Conservation (phyloP, 208 protist species). For the Phytomonas sp. region DNA sequence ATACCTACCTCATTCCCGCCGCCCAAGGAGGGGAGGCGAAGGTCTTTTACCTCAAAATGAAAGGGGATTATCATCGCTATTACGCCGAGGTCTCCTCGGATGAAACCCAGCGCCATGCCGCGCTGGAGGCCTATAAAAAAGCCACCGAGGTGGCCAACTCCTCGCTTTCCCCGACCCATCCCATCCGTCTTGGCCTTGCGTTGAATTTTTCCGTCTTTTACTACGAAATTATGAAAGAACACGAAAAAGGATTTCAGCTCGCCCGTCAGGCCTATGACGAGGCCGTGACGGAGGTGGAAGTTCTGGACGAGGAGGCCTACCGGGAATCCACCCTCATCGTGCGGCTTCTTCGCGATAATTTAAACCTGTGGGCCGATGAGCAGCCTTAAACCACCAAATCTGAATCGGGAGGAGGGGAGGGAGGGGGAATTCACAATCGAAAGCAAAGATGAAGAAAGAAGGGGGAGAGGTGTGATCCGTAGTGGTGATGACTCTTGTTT, state of each 20-base stretch:
- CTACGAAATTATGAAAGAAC: conserved; percentile 98
- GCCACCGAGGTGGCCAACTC: conserved; percentile 82
- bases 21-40: conserved; percentile 86
- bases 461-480: no score
- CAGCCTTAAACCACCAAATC: conserved; percentile 25
- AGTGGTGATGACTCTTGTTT: background rate
- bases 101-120: conserved; percentile 73
- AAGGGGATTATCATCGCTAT: conserved; percentile 96
- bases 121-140: conserved; percentile 86
- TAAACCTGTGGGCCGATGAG: conserved; percentile 98
- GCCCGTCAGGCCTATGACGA: conserved; percentile 94
- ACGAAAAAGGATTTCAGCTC: conserved; percentile 91
- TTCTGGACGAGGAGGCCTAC: conserved; percentile 96
- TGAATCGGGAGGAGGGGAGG: conserved; percentile 3
- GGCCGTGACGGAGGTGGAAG: conserved; percentile 96
- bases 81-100: conserved; percentile 95
- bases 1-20: conserved; percentile 95
- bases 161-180: conserved; percentile 93
- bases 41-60: conserved; percentile 95
- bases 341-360: conserved; percentile 98
- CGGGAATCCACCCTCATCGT: conserved; percentile 99
- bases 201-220: conserved; percentile 99
- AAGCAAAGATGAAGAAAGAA: background rate
- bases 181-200: conserved; percentile 98
- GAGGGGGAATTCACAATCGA: background rate